These are phyloP conservation scores for Salvia hispanica DNA, from an alignment of 257 asterid genomes.

Conservation along the genomic window DNA sequence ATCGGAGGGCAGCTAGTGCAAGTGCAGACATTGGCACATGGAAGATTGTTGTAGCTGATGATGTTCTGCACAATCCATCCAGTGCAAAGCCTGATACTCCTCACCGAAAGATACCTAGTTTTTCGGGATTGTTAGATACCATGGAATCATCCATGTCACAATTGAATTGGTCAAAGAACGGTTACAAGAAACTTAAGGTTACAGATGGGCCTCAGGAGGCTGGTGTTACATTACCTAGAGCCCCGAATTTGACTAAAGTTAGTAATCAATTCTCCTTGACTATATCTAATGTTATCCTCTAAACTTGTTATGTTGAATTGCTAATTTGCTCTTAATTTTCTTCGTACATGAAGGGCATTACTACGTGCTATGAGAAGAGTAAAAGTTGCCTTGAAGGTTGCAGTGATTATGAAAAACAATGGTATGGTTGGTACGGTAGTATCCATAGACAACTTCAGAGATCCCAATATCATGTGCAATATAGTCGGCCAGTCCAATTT, in stretches of 20 bases:
- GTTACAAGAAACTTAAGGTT: slow-evolving; percentile 68
- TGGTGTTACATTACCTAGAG: slow-evolving; percentile 48
- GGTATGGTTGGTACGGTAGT: slow-evolving; percentile 80
- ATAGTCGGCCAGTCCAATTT: slow-evolving; percentile 71
- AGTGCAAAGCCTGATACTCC: slow-evolving; percentile 46
- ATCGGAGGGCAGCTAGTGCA: slow-evolving; percentile 94
- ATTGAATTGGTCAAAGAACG: slow-evolving; percentile 74
- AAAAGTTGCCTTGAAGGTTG: slow-evolving; percentile 72
- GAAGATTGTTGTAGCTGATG: slow-evolving; percentile 65
- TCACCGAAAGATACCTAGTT: slow-evolving; percentile 74
- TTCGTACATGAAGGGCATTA: slow-evolving; percentile 49
- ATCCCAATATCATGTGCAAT: slow-evolving; percentile 83
- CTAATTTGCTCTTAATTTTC: slow-evolving; percentile 21
- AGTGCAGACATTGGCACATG: slow-evolving; percentile 82
- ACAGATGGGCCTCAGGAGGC: slow-evolving; percentile 55
- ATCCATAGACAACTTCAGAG: slow-evolving; percentile 84
- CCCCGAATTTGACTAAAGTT: slow-evolving; percentile 65
- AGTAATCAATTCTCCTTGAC: slow-evolving; percentile 32
- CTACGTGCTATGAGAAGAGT: slow-evolving; percentile 59
- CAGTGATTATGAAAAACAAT: slow-evolving; percentile 68
- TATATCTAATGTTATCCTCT: slow-evolving; percentile 8
- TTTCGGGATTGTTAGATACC: slow-evolving; percentile 68
- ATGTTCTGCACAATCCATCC: slow-evolving; percentile 41
- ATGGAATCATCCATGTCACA: slow-evolving; percentile 70
- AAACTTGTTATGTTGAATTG: slow-evolving; percentile 13